These are phyloP conservation scores for Xylaria castorea DNA, from an alignment of 495 filamentous ascomycete genomes.

Conservation along the genomic window DNA sequence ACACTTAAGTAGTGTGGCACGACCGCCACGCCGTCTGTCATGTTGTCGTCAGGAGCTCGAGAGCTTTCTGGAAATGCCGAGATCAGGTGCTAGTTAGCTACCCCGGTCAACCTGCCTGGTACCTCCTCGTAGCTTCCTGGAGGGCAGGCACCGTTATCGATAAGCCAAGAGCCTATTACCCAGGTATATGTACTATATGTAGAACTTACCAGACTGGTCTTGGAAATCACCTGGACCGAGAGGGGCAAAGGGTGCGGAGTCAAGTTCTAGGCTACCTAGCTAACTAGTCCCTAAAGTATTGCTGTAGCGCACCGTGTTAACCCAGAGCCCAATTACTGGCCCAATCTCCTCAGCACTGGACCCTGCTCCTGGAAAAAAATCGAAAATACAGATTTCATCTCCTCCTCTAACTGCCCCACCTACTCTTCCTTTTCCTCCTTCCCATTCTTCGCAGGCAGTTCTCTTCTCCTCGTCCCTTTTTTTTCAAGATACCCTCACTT, in stretches of 20 bases:
- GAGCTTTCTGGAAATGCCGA: conserved; percentile 30
- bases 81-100: conserved; percentile 24
- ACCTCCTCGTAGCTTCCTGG: not conserved
- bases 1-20: not conserved
- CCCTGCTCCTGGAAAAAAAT: conserved; percentile 30
- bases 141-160: not conserved
- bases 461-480: conserved; percentile 35
- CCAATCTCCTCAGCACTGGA: conserved; percentile 10
- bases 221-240: not conserved
- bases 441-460: conserved; percentile 36
- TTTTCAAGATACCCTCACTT: conserved; percentile 38
- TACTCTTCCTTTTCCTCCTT: conserved; percentile 42
- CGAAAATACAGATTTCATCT: conserved; percentile 29
- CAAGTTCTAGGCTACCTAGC: conserved; percentile 4
- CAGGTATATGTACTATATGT: no score
- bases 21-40: not conserved
- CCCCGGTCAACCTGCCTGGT: not conserved
- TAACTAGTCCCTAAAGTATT: not conserved
- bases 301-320: conserved; percentile 23
- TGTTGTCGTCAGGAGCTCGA: conserved; percentile 20
- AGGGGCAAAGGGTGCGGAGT: conserved; percentile 8
- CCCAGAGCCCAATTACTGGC: conserved; percentile 17
- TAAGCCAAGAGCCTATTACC: not conserved
- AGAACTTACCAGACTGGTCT: no score
- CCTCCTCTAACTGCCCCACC: conserved; percentile 39